Evolutionary conservation across 148 eudicot genomes (phyloP).

Genomic region (Diospyros kaki): DNA sequence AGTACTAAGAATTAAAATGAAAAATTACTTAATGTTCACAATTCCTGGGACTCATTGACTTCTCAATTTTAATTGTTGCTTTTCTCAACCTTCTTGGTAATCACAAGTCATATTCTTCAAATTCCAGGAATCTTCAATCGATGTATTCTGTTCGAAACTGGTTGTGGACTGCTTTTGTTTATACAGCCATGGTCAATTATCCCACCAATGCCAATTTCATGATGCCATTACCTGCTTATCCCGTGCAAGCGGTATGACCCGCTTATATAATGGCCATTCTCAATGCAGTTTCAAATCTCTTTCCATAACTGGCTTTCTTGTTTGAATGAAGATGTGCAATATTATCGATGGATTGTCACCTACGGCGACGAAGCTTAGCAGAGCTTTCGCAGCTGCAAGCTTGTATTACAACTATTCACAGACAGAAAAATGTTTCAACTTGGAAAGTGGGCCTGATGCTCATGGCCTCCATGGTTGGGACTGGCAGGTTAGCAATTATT

Average conservation of each 20-base stretch:
- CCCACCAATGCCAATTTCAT: constrained; percentile 38
- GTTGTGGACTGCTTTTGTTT: constrained; percentile 42
- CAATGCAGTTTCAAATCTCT: background rate
- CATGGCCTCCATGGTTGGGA: constrained; percentile 50
- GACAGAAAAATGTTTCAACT: constrained; percentile 39
- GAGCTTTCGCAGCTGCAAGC: constrained; percentile 44
- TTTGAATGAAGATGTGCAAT: constrained; percentile 40
- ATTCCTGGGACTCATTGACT: background rate
- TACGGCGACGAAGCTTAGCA: constrained; percentile 32
- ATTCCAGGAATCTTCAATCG: constrained; percentile 29
- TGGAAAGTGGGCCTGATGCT: constrained; percentile 29
- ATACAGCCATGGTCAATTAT: constrained; percentile 51
- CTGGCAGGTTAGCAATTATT: constrained; percentile 34
- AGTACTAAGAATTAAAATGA: background rate
- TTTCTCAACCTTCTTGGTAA: background rate
- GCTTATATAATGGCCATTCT: background rate
- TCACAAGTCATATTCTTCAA: background rate
- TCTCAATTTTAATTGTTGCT: background rate
- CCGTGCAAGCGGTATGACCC: constrained; percentile 28
- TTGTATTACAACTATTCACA: constrained; percentile 41
- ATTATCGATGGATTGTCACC: constrained; percentile 37
- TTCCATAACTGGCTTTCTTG: background rate
- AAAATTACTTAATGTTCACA: background rate
- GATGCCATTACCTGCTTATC: constrained; percentile 49
- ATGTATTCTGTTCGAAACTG: constrained; percentile 29